phyloP scores from a whole-genome alignment of 176 grass and related monocot genomes.

The Dendrocalamus sinicus region DNA sequence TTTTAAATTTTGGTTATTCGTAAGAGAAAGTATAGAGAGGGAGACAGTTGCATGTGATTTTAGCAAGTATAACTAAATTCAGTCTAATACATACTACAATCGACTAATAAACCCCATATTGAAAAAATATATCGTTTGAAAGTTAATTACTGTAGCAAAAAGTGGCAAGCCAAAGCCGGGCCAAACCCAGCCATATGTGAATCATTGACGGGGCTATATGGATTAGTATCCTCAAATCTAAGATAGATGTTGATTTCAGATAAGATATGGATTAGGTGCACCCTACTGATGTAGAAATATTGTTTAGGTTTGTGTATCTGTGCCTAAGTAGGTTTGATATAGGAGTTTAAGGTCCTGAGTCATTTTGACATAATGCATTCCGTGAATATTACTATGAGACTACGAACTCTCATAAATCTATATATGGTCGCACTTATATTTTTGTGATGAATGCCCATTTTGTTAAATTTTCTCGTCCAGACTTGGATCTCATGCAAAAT shows the following conservation, averaged over 20 bases:
- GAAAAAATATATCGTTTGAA: too few relatives aligned
- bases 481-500: background rate
- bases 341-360: background rate
- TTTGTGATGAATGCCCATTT: background rate
- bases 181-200: background rate
- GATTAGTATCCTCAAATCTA: background rate
- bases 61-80: too few relatives aligned
- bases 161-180: too few relatives aligned
- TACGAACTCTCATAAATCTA: background rate
- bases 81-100: too few relatives aligned
- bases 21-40: too few relatives aligned
- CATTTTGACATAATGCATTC: slow-evolving; percentile 1
- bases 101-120: too few relatives aligned
- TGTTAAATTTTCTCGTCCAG: background rate
- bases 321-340: background rate
- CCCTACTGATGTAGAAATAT: background rate
- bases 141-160: too few relatives aligned
- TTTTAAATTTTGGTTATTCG: too few relatives aligned
- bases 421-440: background rate
- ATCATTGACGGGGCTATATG: background rate
- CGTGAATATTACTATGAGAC: background rate
- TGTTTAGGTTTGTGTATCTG: background rate
- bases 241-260: background rate
- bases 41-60: too few relatives aligned
- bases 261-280: background rate